Evolutionary conservation across 1,284 basidiomycete genomes (phyloP).

Genomic region (Golubevia pallescens): DNA sequence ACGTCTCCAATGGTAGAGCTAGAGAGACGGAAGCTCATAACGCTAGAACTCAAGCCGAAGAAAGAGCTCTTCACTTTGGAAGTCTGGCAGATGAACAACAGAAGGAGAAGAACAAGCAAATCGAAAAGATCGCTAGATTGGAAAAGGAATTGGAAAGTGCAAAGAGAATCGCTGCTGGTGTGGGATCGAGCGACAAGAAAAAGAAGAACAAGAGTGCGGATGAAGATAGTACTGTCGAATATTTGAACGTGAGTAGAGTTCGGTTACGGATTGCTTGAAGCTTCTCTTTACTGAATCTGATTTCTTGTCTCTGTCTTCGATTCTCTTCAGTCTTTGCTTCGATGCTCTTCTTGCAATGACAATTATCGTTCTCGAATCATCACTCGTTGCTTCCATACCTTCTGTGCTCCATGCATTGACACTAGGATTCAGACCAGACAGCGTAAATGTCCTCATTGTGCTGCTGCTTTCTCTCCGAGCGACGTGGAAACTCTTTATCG

Average conservation of each 20-base stretch:
- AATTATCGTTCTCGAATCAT: conserved; percentile 57
- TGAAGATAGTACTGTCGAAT: conserved; percentile 34
- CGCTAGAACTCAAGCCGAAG: conserved; percentile 21
- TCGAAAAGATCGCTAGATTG: conserved; percentile 27
- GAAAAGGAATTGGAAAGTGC: conserved; percentile 41
- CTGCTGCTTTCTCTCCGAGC: conserved; percentile 50
- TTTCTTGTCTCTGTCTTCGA: neutral
- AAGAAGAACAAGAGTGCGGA: conserved; percentile 24
- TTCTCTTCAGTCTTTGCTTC: conserved; percentile 26
- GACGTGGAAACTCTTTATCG: conserved; percentile 59
- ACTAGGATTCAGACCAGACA: conserved; percentile 58
- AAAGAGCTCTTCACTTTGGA: neutral
- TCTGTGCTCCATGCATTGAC: conserved; percentile 56
- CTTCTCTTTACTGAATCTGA: too few relatives aligned
- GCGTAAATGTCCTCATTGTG: conserved; percentile 62
- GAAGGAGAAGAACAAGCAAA: conserved; percentile 10
- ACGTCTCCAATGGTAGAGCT: conserved; percentile 20
- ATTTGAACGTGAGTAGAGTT: conserved; percentile 26
- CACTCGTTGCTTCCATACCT: conserved; percentile 59
- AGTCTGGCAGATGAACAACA: conserved; percentile 4
- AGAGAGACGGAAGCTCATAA: conserved; percentile 24
- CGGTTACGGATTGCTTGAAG: too few relatives aligned
- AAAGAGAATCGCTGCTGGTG: conserved; percentile 29
- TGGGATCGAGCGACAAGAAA: conserved; percentile 22
- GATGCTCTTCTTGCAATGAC: conserved; percentile 62